Conservation (phyloP, 345 rosid species). For the Triadica sebifera region DNA sequence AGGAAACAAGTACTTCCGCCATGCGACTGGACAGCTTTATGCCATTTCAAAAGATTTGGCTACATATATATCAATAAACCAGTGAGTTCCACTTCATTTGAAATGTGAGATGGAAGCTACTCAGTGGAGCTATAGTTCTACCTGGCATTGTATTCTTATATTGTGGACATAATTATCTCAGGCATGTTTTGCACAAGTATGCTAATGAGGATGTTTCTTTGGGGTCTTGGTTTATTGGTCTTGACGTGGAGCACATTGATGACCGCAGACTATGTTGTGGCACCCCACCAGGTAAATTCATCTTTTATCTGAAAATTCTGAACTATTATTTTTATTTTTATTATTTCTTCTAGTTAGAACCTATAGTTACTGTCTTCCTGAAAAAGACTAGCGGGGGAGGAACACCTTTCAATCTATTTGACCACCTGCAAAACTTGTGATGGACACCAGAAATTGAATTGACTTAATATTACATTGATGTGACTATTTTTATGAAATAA, state of each 20-base stretch:
- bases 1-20: constrained; percentile 96
- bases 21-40: constrained; percentile 93
- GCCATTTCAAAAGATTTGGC: constrained; percentile 96
- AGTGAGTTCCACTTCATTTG: constrained; percentile 47
- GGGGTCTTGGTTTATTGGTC: constrained; percentile 98
- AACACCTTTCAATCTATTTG: constrained; percentile 28
- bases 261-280: constrained; percentile 96
- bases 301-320: neutral
- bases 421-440: constrained; percentile 17
- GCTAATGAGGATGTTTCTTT: constrained; percentile 96
- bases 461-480: constrained; percentile 15
- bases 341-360: neutral
- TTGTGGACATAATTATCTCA: constrained; percentile 29
- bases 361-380: neutral
- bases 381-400: constrained; percentile 15
- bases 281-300: constrained; percentile 84
- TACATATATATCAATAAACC: constrained; percentile 86
- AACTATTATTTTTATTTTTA: neutral
- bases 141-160: neutral
- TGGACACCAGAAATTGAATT: constrained; percentile 24
- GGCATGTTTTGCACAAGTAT: constrained; percentile 92
- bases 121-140: constrained; percentile 2
- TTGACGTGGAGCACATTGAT: constrained; percentile 86
- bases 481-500: constrained; percentile 1
- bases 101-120: constrained; percentile 9